Percentiles rank a stretch among this genome's conserved stretches.
phyloP scores from a whole-genome alignment of 768 basidiomycete species.

The Podaxis sp. region DNA sequence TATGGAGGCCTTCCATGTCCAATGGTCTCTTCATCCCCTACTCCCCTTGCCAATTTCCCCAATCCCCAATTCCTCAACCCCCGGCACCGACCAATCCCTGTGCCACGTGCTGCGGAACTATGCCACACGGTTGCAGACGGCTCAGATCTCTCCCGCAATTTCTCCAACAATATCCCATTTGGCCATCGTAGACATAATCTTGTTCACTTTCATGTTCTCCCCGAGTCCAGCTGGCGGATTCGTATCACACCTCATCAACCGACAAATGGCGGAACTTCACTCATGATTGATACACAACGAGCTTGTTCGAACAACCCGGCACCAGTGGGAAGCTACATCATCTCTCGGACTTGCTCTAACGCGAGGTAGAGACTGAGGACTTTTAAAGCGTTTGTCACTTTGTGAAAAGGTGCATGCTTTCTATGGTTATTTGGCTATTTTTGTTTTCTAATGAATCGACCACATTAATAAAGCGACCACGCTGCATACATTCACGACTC shows the following conservation, averaged over 20 bases:
- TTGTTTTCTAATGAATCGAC: background rate
- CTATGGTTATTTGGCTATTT: constrained; percentile 8
- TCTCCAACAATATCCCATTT: constrained; percentile 40
- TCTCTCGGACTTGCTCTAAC: constrained; percentile 83
- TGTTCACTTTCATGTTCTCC: constrained; percentile 68
- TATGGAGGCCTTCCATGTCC: constrained; percentile 74
- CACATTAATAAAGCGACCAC: constrained; percentile 70
- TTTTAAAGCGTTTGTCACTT: constrained; percentile 89
- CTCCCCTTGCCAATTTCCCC: constrained; percentile 33
- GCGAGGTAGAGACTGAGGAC: constrained; percentile 82
- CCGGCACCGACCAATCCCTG: constrained; percentile 63
- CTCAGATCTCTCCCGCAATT: constrained; percentile 35
- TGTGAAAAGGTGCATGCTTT: constrained; percentile 73
- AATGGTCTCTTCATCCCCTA: constrained; percentile 58
- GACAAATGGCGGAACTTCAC: constrained; percentile 76
- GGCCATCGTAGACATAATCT: constrained; percentile 93
- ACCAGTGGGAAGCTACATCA: constrained; percentile 94
- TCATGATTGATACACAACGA: constrained; percentile 88
- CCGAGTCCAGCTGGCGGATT: constrained; percentile 39
- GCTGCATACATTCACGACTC: constrained; percentile 80
- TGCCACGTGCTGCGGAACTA: constrained; percentile 64
- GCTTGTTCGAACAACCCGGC: constrained; percentile 87
- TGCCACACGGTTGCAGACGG: constrained; percentile 52
- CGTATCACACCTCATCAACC: constrained; percentile 5
- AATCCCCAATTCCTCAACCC: constrained; percentile 63